Evolutionary conservation across 1,284 basidiomycete genomes (phyloP).

Genomic region (Afroboletus lepidellus): DNA sequence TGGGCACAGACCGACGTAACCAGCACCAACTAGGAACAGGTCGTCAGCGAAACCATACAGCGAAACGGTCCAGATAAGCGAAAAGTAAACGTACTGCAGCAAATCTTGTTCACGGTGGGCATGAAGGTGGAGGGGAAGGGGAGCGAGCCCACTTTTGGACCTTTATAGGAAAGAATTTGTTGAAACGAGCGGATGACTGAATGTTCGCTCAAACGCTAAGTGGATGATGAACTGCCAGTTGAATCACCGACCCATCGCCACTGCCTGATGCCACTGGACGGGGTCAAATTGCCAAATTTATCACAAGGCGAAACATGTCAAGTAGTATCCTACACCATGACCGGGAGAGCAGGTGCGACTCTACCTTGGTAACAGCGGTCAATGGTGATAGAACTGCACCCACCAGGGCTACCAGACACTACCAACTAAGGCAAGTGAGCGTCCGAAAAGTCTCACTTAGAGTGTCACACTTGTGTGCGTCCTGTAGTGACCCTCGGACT

Average conservation of each 20-base stretch:
- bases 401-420: too few species aligned
- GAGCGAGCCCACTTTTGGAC: background rate
- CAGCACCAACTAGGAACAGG: constrained; percentile 76
- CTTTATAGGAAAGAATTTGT: background rate
- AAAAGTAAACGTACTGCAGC: constrained; percentile 72
- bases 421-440: too few species aligned
- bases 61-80: background rate
- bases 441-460: too few species aligned
- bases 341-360: too few species aligned
- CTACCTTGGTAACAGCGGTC: too few species aligned
- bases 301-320: background rate
- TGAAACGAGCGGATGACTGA: background rate
- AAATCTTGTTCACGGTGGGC: constrained; percentile 69
- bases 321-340: too few species aligned
- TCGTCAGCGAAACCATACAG: constrained; percentile 6
- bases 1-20: constrained; percentile 81
- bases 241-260: constrained; percentile 1
- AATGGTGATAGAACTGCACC: too few species aligned
- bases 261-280: background rate
- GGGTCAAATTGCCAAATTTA: background rate
- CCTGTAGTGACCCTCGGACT: too few species aligned
- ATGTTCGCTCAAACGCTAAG: background rate
- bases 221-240: background rate
- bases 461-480: too few species aligned
- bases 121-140: constrained; percentile 12